Percentiles rank a stretch among this genome's conserved stretches.
These are phyloP conservation scores for Protomyces inundatus DNA, from an alignment of 1,139 yeast species.

Conservation along the genomic window DNA sequence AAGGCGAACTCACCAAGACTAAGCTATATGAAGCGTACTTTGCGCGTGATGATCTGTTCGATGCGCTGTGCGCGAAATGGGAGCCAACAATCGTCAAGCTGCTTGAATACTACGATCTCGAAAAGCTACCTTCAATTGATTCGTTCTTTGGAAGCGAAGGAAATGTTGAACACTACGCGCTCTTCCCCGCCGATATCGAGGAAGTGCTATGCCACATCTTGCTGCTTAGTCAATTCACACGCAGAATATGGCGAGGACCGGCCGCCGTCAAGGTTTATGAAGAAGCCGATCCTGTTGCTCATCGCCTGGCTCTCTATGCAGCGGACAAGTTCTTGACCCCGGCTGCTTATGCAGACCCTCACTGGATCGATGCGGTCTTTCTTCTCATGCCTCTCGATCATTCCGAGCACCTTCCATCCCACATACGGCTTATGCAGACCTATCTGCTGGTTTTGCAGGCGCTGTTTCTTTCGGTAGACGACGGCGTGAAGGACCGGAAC, in stretches of 20 bases:
- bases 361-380: background rate
- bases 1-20: background rate
- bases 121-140: background rate
- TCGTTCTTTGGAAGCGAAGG: background rate
- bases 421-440: background rate
- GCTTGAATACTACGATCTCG: background rate
- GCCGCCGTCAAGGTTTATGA: constrained; percentile 5
- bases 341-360: background rate
- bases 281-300: constrained; percentile 1
- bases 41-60: background rate
- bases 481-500: background rate
- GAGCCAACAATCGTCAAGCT: constrained; percentile 4
- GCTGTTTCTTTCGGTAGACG: background rate
- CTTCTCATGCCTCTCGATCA: background rate
- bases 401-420: background rate
- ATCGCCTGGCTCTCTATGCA: background rate
- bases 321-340: background rate
- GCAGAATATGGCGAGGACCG: constrained; percentile 15
- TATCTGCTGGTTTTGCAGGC: background rate
- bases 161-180: background rate
- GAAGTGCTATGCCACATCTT: constrained; percentile 2
- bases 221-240: constrained; percentile 11
- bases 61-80: background rate
- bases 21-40: constrained; percentile 3
- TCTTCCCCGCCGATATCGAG: background rate